Evolutionary conservation across 257 asterid species (phyloP), one percentile per base, ranked within the genome.

Genomic region (Penstemon newberryi): DNA sequence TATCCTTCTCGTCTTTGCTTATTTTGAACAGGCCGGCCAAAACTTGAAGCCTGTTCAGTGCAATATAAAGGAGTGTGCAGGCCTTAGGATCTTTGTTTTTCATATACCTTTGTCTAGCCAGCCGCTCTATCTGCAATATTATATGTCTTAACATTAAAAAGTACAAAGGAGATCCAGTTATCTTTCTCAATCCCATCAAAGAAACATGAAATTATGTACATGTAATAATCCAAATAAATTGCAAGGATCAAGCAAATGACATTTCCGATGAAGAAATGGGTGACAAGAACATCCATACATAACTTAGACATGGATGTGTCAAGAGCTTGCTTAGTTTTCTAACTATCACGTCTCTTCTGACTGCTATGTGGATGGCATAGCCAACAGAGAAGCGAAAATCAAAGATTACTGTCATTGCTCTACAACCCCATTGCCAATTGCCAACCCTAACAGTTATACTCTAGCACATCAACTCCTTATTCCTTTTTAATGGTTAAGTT

Each of bases 1-100:
- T 90, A 81, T 93, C 97, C 80, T 86, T 93, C 8, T 90, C 97
- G 44, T 93, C 95, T 86, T 83, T 93, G 88, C 97, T 93, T 67
- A 93, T 84, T 82, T 87, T 93, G 77, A 90, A 93, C 79, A 93
- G 96, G 70, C 97, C 97, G 71, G 89, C 87, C 84, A 90, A 80
- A 78, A 93, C 99, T 84, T 93, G 96, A 78, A 85, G 81, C 86
- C 97, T 88, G 81, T 85, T 93, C 78, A 93, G 80, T 43, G 95
- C 95, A 54, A 89, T 82, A 78, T 93, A 93, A 66, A 93, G 95
- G 70, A 93, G 97, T 7, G 95, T 75, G 77, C 97, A 90, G 61
- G 88, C 95, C 87, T 80, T 93, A 50, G 99, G 97, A 82, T 93
- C 99, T 80, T 77, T 93, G 59, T 75, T 83, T 84, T 82, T 93